Conservation (phyloP, 345 rosid species). For the Capsella bursapastoris region DNA sequence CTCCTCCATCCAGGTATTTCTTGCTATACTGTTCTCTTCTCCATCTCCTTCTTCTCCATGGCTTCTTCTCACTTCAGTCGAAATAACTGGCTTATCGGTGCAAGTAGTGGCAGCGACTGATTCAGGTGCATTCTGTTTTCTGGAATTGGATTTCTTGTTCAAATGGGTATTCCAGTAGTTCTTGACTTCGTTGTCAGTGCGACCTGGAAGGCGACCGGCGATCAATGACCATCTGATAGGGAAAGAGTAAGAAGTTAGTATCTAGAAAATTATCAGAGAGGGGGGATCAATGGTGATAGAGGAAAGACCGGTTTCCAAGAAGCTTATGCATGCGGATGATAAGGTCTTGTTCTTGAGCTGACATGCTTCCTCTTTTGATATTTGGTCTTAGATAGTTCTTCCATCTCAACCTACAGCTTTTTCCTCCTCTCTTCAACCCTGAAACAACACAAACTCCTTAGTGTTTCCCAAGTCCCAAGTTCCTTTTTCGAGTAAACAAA, state of each 20-base stretch:
- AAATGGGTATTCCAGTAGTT: slow-evolving; percentile 96
- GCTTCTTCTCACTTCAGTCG: slow-evolving; percentile 22
- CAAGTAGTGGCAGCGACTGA: slow-evolving; percentile 1
- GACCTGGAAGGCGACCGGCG: slow-evolving; percentile 86
- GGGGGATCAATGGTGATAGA: neutral
- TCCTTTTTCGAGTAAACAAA: neutral
- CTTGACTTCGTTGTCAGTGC: slow-evolving; percentile 89
- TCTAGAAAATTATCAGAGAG: neutral
- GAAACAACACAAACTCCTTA: slow-evolving; percentile 12
- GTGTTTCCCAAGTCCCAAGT: neutral
- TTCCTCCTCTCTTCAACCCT: slow-evolving; percentile 84
- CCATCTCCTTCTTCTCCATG: slow-evolving; percentile 27
- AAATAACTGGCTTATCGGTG: slow-evolving; percentile 24
- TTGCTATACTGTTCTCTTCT: slow-evolving; percentile 11
- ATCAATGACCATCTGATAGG: slow-evolving; percentile 73
- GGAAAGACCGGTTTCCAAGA: slow-evolving; percentile 69
- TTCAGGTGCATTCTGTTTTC: slow-evolving; percentile 46
- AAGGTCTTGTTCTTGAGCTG: slow-evolving; percentile 80
- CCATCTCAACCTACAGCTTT: slow-evolving; percentile 91
- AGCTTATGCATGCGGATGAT: slow-evolving; percentile 91
- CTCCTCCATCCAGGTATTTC: slow-evolving; percentile 49
- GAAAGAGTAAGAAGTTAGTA: neutral
- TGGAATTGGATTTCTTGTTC: slow-evolving; percentile 56
- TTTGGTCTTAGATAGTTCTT: slow-evolving; percentile 84
- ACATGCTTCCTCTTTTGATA: slow-evolving; percentile 78